Percentiles rank a stretch among this genome's conserved stretches.
Conservation (phyloP, 371 early-diverging fungal species). For the Lichtheimia corymbifera region DNA sequence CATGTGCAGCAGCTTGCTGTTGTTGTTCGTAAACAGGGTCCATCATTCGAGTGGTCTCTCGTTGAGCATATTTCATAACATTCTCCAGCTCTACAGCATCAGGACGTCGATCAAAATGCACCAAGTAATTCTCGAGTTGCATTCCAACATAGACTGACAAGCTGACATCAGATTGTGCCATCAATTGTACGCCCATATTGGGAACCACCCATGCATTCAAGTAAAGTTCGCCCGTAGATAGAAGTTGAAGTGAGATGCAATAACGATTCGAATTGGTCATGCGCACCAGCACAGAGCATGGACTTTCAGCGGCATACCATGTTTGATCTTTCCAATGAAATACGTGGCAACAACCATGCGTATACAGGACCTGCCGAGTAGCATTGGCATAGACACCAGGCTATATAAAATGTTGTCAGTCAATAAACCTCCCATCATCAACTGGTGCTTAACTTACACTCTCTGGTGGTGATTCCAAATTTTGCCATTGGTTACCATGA, state of each 20-base stretch:
- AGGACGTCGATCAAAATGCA: constrained; percentile 38
- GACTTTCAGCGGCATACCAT: constrained; percentile 46
- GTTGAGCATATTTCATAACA: constrained; percentile 28
- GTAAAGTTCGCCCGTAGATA: constrained; percentile 35
- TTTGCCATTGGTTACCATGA: constrained; percentile 8
- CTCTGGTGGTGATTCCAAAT: constrained; percentile 31
- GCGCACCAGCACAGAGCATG: constrained; percentile 36
- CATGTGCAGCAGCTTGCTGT: neutral
- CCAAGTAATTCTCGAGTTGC: constrained; percentile 43
- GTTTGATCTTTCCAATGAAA: constrained; percentile 50
- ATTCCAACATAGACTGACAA: constrained; percentile 37
- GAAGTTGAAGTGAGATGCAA: constrained; percentile 38
- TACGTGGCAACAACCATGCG: constrained; percentile 37
- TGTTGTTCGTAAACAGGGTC: neutral
- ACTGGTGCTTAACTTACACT: constrained; percentile 25
- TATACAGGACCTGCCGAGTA: constrained; percentile 33
- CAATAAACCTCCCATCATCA: neutral
- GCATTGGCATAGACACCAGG: constrained; percentile 25
- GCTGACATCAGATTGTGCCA: constrained; percentile 41
- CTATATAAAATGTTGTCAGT: neutral
- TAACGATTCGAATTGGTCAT: constrained; percentile 33
- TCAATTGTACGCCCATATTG: constrained; percentile 30
- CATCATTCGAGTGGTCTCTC: constrained; percentile 10
- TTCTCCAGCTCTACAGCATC: constrained; percentile 28
- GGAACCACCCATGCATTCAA: constrained; percentile 49